Conservation (phyloP, 2,329 filamentous ascomycete species). For the Penicillium italicum region DNA sequence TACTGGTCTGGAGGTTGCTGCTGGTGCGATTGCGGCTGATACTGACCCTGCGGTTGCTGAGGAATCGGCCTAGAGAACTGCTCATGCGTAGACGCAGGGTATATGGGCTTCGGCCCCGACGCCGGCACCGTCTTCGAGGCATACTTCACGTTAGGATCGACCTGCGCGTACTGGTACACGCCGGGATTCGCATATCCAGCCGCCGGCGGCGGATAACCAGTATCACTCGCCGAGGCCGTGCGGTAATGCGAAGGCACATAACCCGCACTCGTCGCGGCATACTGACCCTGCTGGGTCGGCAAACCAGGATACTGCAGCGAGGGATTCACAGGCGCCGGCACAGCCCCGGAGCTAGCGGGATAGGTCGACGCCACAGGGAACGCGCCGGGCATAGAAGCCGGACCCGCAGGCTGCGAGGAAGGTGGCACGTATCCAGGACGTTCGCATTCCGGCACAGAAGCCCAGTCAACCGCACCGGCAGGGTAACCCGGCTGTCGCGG, state of each 20-base stretch:
- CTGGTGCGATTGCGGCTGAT: conserved; percentile 1
- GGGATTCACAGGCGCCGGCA: conserved; percentile 22
- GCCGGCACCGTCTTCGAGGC: conserved; percentile 24
- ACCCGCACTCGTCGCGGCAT: conserved; percentile 17
- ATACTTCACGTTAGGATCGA: conserved; percentile 41
- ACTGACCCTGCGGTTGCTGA: not conserved
- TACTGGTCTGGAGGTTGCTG: conserved; percentile 5
- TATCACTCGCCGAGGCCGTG: conserved; percentile 27
- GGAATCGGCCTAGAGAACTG: conserved; percentile 26
- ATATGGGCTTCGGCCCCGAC: conserved; percentile 10
- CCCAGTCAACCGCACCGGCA: conserved; percentile 30
- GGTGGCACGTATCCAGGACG: conserved; percentile 43
- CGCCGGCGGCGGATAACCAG: conserved; percentile 12
- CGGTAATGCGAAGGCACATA: conserved; percentile 31
- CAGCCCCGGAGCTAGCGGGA: conserved; percentile 15
- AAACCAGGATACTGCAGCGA: conserved; percentile 34
- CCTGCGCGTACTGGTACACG: conserved; percentile 40
- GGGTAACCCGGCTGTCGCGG: conserved; percentile 15
- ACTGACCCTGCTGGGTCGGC: conserved; percentile 18
- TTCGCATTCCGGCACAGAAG: conserved; percentile 40
- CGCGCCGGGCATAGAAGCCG: conserved; percentile 29
- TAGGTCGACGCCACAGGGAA: conserved; percentile 29
- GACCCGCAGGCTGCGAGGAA: conserved; percentile 25
- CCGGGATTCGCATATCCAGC: conserved; percentile 31
- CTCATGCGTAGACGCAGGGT: conserved; percentile 25